Evolutionary conservation across 1,284 basidiomycete genomes (phyloP).

Genomic region (Leccinum huronense): DNA sequence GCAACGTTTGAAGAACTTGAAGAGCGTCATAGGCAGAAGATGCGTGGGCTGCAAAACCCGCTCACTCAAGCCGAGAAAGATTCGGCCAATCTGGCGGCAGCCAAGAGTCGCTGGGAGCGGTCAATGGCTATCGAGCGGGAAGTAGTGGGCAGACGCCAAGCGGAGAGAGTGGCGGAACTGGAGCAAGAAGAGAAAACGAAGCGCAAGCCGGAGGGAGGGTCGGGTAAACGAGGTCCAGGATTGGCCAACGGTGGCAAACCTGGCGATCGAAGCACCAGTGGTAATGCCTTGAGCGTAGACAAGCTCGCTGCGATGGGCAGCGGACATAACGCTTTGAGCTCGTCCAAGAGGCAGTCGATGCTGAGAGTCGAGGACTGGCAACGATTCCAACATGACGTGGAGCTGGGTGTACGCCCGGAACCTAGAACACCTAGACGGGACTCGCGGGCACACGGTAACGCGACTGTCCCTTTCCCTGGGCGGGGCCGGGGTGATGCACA

Average conservation of each 20-base stretch:
- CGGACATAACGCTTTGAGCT: constrained; percentile 29
- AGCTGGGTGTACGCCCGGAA: constrained; percentile 35
- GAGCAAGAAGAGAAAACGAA: constrained; percentile 44
- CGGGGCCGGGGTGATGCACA: constrained; percentile 33
- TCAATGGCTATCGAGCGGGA: constrained; percentile 67
- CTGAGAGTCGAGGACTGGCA: constrained; percentile 84
- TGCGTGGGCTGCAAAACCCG: constrained; percentile 71
- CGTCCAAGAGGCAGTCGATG: constrained; percentile 64
- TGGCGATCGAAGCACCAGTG: constrained; percentile 44
- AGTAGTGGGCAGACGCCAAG: constrained; percentile 64
- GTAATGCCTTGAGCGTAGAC: constrained; percentile 57
- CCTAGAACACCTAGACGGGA: constrained; percentile 36
- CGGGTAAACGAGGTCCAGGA: constrained; percentile 33
- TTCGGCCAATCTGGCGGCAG: constrained; percentile 63
- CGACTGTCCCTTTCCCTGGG: constrained; percentile 51
- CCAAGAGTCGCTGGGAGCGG: constrained; percentile 73
- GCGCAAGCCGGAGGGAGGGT: constrained; percentile 45
- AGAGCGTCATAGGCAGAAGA: constrained; percentile 78
- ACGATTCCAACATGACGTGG: constrained; percentile 59
- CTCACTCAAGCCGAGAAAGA: constrained; percentile 71
- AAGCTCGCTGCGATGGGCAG: constrained; percentile 49
- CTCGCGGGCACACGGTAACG: constrained; percentile 32
- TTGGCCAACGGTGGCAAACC: constrained; percentile 31
- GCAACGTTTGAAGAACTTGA: constrained; percentile 78
- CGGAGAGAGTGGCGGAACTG: constrained; percentile 61